A percentile compares a stretch with the other conserved stretches of the same genome.
These are phyloP conservation scores for Neonectria faginata DNA, from an alignment of 2,329 filamentous ascomycete species.

Conservation along the genomic window DNA sequence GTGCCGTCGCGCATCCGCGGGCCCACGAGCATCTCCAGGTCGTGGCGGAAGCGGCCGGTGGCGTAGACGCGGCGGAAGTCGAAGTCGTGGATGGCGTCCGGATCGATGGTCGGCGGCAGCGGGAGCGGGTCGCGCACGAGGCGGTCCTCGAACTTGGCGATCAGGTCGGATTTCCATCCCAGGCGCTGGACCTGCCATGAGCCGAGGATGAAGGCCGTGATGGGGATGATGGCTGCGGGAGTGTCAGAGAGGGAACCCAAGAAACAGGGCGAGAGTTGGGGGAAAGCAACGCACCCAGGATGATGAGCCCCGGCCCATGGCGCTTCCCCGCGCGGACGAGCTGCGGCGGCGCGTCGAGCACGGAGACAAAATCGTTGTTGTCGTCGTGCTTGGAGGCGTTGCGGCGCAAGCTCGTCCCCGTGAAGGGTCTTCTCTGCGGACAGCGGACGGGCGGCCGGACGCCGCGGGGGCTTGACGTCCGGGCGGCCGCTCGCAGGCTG, in stretches of 20 bases:
- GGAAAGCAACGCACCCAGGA: constrained; percentile 68
- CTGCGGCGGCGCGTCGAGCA: constrained; percentile 86
- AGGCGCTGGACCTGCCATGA: constrained; percentile 96
- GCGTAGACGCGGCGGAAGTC: constrained; percentile 89
- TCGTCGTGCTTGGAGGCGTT: constrained; percentile 63
- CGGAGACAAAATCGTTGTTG: constrained; percentile 80
- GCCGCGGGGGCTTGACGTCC: constrained; percentile 24
- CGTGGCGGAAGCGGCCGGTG: constrained; percentile 80
- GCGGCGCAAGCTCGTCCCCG: constrained; percentile 36
- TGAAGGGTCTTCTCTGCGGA: constrained; percentile 34
- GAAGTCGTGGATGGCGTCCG: constrained; percentile 84
- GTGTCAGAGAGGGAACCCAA: background rate
- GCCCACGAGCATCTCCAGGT: constrained; percentile 96
- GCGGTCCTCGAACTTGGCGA: constrained; percentile 92
- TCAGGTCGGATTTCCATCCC: constrained; percentile 91
- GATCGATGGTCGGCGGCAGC: constrained; percentile 85
- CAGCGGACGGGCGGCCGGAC: constrained; percentile 14
- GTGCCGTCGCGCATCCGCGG: constrained; percentile 89
- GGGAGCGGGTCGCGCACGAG: constrained; percentile 87
- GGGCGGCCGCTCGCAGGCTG: constrained; percentile 38
- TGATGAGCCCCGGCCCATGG: constrained; percentile 83
- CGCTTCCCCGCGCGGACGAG: constrained; percentile 79
- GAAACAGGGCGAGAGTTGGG: constrained; percentile 5
- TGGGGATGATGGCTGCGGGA: constrained; percentile 79
- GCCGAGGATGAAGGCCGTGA: constrained; percentile 90